Conservation (phyloP, 2,329 filamentous ascomycete species). For the Pestalotiopsis sp. region DNA sequence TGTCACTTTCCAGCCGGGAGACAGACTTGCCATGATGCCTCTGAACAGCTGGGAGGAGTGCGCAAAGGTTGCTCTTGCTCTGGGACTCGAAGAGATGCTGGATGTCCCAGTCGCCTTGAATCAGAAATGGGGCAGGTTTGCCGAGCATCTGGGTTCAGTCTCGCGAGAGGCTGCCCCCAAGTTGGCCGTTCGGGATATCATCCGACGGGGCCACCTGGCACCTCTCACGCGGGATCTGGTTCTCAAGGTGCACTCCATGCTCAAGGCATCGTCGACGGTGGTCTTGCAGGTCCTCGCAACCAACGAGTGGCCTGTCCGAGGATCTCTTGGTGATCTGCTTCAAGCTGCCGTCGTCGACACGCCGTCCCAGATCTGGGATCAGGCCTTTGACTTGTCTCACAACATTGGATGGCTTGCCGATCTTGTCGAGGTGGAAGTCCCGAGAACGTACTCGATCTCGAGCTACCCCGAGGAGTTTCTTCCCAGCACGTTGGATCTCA, state of each 20-base stretch:
- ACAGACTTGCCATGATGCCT: slow-evolving; percentile 56
- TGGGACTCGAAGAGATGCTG: slow-evolving; percentile 49
- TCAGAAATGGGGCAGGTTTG: slow-evolving; percentile 47
- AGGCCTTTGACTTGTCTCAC: slow-evolving; percentile 44
- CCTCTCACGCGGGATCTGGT: slow-evolving; percentile 54
- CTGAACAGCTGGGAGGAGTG: slow-evolving; percentile 57
- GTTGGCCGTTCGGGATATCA: slow-evolving; percentile 49
- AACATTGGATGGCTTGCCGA: slow-evolving; percentile 48
- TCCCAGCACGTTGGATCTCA: slow-evolving; percentile 52
- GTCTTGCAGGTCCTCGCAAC: slow-evolving; percentile 51
- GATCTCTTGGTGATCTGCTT: slow-evolving; percentile 51
- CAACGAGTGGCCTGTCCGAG: slow-evolving; percentile 52
- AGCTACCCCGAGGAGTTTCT: slow-evolving; percentile 51
- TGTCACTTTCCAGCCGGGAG: slow-evolving; percentile 54
- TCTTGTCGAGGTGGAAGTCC: slow-evolving; percentile 49
- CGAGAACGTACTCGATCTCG: slow-evolving; percentile 55
- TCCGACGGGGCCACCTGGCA: slow-evolving; percentile 52
- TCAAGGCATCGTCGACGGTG: slow-evolving; percentile 50
- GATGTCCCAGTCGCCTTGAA: slow-evolving; percentile 41
- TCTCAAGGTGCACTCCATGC: slow-evolving; percentile 47
- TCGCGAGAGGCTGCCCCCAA: slow-evolving; percentile 26
- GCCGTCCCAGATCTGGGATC: slow-evolving; percentile 49
- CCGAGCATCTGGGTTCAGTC: slow-evolving; percentile 45
- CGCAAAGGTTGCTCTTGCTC: slow-evolving; percentile 53
- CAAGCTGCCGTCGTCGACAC: slow-evolving; percentile 51